Base-by-base conservation (phyloP, 768 basidiomycete species). In the Xanthoconium stramineum region DNA sequence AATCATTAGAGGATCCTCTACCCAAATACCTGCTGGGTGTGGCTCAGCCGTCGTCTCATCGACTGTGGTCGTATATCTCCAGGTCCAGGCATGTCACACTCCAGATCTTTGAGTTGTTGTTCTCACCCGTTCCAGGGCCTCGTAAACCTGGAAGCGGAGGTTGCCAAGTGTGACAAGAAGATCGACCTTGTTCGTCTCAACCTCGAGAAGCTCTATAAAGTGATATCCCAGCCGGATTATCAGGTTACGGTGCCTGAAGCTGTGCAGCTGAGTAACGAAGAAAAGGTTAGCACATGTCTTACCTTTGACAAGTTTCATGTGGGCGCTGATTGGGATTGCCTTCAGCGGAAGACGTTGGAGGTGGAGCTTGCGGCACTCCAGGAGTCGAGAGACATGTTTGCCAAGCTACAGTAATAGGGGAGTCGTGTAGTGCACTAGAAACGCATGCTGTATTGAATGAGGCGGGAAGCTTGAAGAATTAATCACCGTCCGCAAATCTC, bases 121-220 rank as follows among this genome's bases (percentile, higher is more conserved):
- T 30, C 47, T 55, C 28, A 11, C 45, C 46, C 30, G 17, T 45
- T 48, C 15, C 62, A 97, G 94, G 94, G 95, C 28, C 84, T 95
- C 40, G 86, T 99, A 17, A 89, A 98, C 72, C 75, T 96, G 7
- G 86, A 92, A 45, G 83, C 82, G 3, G 96, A 98, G 73, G 89
- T 97, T 44, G 76, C 81, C 39, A 98, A 95, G 72, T 86, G 88
- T 58, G 84, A 92, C 67, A 98, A 97, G 83, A 97, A 95, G 73
- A 80, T 91, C 3, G 83, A 87, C 38, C 74, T 94, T 11, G 85
- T 83, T 3, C 76, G 79, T 50, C 59, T 89, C 49, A 87, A 83
- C 61, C 74, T 89, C 42, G 83, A 86, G 52, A 98, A 97, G 77
- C 75, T 96, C 37, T 62, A 75, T 56, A 95, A 94, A 71, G 69